Conservation (phyloP, 2,329 filamentous ascomycete species). For the Epichloe sylvatica region DNA sequence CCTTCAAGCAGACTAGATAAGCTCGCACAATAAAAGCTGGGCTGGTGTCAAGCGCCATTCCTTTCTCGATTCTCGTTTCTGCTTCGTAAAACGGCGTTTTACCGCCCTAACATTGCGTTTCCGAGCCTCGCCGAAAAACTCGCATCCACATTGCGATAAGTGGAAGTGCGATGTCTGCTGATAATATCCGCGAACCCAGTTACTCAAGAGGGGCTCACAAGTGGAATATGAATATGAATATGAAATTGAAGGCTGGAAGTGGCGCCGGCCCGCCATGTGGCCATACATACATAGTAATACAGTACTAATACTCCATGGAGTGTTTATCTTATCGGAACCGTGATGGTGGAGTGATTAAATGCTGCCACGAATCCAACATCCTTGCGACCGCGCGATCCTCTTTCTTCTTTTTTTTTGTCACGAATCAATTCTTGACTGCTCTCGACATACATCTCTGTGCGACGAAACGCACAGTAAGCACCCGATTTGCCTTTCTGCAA, state of each 20-base stretch:
- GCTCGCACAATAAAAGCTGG: neutral
- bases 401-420: neutral
- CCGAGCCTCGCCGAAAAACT: neutral
- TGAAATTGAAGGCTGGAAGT: neutral
- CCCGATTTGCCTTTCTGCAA: no score
- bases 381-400: neutral
- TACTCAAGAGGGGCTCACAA: neutral
- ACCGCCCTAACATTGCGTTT: slow-evolving; percentile 5
- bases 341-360: neutral
- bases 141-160: neutral
- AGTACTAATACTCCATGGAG: no score
- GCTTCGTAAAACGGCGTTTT: slow-evolving; percentile 20
- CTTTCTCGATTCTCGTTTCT: slow-evolving; percentile 16
- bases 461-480: no score
- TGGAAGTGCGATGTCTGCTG: neutral
- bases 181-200: neutral
- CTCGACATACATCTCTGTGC: no score
- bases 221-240: no score
- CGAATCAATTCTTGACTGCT: neutral
- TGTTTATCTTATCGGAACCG: neutral
- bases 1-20: neutral
- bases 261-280: neutral
- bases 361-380: no score
- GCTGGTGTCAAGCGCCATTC: neutral
- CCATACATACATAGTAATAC: neutral